Evolutionary conservation across 1,284 basidiomycete species (phyloP).

Genomic region (Apiotrichum mycotoxinovorans): DNA sequence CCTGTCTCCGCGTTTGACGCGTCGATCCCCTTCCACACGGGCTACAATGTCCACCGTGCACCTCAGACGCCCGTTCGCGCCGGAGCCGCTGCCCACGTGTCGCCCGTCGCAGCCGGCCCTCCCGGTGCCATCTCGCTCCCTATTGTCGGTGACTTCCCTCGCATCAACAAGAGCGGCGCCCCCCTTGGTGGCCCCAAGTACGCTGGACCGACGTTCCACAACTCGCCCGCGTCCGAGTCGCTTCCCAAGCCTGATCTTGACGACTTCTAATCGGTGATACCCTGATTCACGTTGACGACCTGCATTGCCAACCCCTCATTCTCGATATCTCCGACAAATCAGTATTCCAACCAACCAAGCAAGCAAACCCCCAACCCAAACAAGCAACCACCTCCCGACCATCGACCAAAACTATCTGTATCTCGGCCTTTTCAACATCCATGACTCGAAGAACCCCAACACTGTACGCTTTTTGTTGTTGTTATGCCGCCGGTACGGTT

Average conservation of each 20-base stretch:
- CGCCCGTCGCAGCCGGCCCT: not conserved
- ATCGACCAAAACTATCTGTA: slow-evolving; percentile 2
- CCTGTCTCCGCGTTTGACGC: slow-evolving; percentile 33
- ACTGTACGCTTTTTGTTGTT: not conserved
- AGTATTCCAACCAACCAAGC: too few relatives aligned
- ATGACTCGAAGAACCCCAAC: not conserved
- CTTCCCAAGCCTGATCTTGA: slow-evolving; percentile 46
- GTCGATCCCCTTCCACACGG: slow-evolving; percentile 34
- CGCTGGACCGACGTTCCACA: slow-evolving; percentile 48
- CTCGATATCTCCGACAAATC: too few relatives aligned
- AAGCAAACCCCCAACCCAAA: not conserved
- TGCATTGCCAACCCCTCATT: too few relatives aligned
- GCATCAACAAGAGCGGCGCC: slow-evolving; percentile 24
- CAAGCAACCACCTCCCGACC: not conserved
- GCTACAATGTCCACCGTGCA: slow-evolving; percentile 40
- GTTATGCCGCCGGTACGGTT: not conserved
- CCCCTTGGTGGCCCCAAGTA: slow-evolving; percentile 30
- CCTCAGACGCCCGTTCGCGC: slow-evolving; percentile 43
- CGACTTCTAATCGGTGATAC: slow-evolving; percentile 35
- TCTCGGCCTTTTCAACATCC: slow-evolving; percentile 3
- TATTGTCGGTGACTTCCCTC: slow-evolving; percentile 38
- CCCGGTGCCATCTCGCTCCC: slow-evolving; percentile 13
- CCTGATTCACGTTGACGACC: too few relatives aligned
- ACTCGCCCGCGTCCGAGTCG: slow-evolving; percentile 40
- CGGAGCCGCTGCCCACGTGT: not conserved